Conservation (phyloP, 1,284 basidiomycete species). For the Amylostereum areolatum region DNA sequence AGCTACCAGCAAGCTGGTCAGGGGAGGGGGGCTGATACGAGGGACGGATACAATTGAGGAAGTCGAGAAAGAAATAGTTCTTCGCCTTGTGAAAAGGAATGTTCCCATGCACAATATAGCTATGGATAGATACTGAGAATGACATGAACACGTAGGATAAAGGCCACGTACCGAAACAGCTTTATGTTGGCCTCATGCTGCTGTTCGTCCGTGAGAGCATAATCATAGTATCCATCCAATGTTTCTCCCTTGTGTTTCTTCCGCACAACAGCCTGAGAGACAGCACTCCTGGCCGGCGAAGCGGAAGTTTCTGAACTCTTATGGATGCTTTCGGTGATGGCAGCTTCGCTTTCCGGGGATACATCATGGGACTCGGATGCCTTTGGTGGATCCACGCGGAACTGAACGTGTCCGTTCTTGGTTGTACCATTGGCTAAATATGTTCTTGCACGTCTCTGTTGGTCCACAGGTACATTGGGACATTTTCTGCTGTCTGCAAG, state of each 20-base stretch:
- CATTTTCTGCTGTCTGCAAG: too few relatives aligned
- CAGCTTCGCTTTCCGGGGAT: too few relatives aligned
- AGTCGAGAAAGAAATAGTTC: constrained; percentile 3
- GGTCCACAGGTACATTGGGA: too few relatives aligned
- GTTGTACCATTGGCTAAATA: too few relatives aligned
- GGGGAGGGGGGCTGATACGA: constrained; percentile 4
- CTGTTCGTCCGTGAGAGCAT: constrained; percentile 2
- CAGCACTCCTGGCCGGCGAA: too few relatives aligned
- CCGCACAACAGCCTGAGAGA: too few relatives aligned
- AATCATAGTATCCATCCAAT: not conserved
- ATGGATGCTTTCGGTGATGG: too few relatives aligned
- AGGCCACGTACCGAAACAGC: constrained; percentile 2
- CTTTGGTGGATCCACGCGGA: too few relatives aligned
- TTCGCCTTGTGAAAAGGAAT: constrained; percentile 1
- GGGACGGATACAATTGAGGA: not conserved
- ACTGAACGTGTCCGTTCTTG: too few relatives aligned
- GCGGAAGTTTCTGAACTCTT: too few relatives aligned
- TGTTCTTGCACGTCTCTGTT: too few relatives aligned
- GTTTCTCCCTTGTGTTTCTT: not conserved
- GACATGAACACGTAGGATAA: not conserved
- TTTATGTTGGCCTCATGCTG: constrained; percentile 2
- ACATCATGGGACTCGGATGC: too few relatives aligned
- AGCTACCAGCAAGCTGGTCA: constrained; percentile 16
- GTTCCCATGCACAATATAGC: constrained; percentile 5
- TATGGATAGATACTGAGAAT: not conserved